Conservation (phyloP, 2,329 filamentous ascomycete species). For the Colletotrichum aenigma region DNA sequence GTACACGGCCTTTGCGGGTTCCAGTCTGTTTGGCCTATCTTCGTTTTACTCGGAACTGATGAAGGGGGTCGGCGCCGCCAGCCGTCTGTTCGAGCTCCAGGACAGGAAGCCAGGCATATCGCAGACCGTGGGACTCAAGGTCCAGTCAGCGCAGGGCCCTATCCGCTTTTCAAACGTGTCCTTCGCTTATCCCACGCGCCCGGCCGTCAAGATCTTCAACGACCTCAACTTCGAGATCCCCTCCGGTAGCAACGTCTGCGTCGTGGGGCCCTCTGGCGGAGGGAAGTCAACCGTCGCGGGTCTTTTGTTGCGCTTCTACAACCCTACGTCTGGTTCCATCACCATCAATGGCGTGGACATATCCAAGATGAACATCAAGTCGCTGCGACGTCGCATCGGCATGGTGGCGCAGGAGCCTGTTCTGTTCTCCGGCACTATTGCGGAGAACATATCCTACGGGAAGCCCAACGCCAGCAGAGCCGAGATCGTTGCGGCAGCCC, state of each 20-base stretch:
- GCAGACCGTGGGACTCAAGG: conserved; percentile 80
- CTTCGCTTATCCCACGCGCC: conserved; percentile 93
- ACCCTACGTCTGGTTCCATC: conserved; percentile 77
- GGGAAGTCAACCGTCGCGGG: conserved; percentile 96
- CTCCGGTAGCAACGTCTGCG: conserved; percentile 91
- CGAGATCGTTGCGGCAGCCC: conserved; percentile 85
- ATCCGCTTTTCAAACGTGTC: conserved; percentile 87
- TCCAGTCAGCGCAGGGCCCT: conserved; percentile 82
- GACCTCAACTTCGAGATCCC: conserved; percentile 89
- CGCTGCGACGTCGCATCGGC: conserved; percentile 87
- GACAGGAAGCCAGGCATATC: conserved; percentile 86
- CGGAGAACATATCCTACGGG: conserved; percentile 92
- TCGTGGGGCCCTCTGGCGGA: conserved; percentile 94
- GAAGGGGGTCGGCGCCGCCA: conserved; percentile 98
- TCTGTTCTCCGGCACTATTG: conserved; percentile 83
- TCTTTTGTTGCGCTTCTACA: conserved; percentile 91
- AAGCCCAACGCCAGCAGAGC: conserved; percentile 76
- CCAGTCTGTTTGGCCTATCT: conserved; percentile 90
- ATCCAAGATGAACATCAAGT: conserved; percentile 88
- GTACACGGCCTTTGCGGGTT: conserved; percentile 89
- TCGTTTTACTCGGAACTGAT: conserved; percentile 98
- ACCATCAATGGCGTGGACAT: conserved; percentile 86
- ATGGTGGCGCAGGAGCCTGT: conserved; percentile 97
- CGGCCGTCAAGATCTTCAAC: conserved; percentile 90
- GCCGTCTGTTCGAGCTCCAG: conserved; percentile 92